Evolutionary conservation across 352 stramenopile genomes (phyloP).

Genomic region (Globisporangium camurandrum): DNA sequence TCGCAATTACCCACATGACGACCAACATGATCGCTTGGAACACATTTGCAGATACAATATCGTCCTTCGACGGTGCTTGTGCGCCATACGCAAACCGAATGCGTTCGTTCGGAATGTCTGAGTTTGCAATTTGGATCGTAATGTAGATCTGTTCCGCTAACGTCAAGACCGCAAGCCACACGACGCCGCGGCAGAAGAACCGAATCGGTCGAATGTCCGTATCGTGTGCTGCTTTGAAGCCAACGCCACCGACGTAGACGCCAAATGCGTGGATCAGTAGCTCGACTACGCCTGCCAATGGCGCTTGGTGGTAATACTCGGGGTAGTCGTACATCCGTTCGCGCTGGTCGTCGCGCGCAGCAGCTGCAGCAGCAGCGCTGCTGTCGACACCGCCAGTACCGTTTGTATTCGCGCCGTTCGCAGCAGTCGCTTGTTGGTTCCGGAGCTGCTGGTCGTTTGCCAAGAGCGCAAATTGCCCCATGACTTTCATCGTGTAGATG

Average conservation of each 20-base stretch:
- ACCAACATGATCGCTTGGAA: slow-evolving; percentile 81
- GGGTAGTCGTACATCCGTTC: slow-evolving; percentile 70
- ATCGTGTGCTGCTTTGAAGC: slow-evolving; percentile 82
- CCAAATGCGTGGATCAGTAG: slow-evolving; percentile 75
- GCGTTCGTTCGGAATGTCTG: slow-evolving; percentile 62
- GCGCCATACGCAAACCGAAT: slow-evolving; percentile 68
- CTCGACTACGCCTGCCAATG: slow-evolving; percentile 55
- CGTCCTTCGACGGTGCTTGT: slow-evolving; percentile 70
- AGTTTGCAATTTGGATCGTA: slow-evolving; percentile 70
- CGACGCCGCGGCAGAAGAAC: slow-evolving; percentile 72
- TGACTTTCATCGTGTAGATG: slow-evolving; percentile 88
- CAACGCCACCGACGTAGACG: slow-evolving; percentile 80
- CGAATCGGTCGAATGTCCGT: slow-evolving; percentile 82
- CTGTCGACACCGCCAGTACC: slow-evolving; percentile 13
- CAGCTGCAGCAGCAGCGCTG: slow-evolving; percentile 4
- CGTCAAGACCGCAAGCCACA: slow-evolving; percentile 74
- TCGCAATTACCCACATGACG: slow-evolving; percentile 77
- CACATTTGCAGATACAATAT: slow-evolving; percentile 80
- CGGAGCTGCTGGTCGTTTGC: slow-evolving; percentile 75
- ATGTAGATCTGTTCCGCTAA: slow-evolving; percentile 78
- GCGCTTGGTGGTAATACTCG: slow-evolving; percentile 74
- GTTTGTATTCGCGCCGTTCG: not conserved
- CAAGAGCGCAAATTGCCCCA: slow-evolving; percentile 77
- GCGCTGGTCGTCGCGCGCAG: slow-evolving; percentile 29
- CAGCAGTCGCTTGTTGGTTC: slow-evolving; percentile 23